Evolutionary conservation across 768 basidiomycete genomes (phyloP).

Genomic region (Trametes maxima): DNA sequence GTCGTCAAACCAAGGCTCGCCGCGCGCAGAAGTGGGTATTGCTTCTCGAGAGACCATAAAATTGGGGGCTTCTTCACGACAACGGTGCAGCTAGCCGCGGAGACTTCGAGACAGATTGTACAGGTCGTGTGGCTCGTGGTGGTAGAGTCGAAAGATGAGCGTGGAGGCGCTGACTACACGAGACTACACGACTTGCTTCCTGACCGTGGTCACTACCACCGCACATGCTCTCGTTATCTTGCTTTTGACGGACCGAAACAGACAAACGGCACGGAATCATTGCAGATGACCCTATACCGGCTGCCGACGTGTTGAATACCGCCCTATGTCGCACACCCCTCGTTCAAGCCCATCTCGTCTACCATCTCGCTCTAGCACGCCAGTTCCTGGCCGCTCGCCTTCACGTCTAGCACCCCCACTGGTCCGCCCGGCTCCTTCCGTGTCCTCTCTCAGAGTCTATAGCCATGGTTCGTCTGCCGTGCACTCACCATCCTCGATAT

Average conservation of each 20-base stretch:
- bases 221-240: no score
- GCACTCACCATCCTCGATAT: constrained; percentile 21
- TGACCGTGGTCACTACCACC: no score
- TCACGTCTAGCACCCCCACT: constrained; percentile 58
- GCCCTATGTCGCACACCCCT: constrained; percentile 23
- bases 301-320: neutral
- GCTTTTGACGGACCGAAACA: neutral
- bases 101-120: no score
- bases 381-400: constrained; percentile 42
- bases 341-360: constrained; percentile 34
- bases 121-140: no score
- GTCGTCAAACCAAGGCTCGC: constrained; percentile 62
- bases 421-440: constrained; percentile 54
- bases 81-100: neutral
- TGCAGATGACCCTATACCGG: neutral
- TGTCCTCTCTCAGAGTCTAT: constrained; percentile 59
- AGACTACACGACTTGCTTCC: no score
- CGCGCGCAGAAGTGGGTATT: constrained; percentile 21
- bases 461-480: constrained; percentile 45
- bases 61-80: neutral
- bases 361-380: constrained; percentile 42
- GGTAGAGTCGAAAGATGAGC: no score
- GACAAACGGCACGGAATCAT: neutral
- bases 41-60: neutral
- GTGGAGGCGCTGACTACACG: no score